phyloP scores from a whole-genome alignment of 2,329 filamentous ascomycete genomes.

The Herpotrichia juniperi region DNA sequence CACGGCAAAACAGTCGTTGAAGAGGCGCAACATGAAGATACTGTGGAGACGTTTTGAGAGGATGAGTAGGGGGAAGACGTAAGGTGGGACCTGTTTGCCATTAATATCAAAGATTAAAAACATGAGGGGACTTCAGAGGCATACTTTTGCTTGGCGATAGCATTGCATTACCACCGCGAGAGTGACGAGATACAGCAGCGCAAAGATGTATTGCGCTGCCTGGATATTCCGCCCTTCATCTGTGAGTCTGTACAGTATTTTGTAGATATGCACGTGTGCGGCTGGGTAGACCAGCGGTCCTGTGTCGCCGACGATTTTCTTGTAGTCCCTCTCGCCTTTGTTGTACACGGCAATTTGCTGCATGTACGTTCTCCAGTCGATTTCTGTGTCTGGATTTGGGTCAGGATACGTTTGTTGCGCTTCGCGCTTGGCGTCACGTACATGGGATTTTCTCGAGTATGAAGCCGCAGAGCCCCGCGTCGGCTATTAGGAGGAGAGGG shows the following conservation, averaged over 20 bases:
- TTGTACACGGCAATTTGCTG: constrained; percentile 83
- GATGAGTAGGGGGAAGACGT: constrained; percentile 83
- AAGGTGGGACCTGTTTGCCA: constrained; percentile 72
- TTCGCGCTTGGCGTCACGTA: constrained; percentile 55
- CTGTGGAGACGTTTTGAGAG: constrained; percentile 93
- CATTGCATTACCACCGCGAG: constrained; percentile 80
- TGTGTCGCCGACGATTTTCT: constrained; percentile 82
- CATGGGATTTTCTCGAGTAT: constrained; percentile 85
- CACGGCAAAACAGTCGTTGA: constrained; percentile 93
- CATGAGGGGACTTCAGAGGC: not conserved
- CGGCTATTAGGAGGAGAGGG: constrained; percentile 69
- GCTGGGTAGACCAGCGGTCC: constrained; percentile 96
- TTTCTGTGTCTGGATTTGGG: constrained; percentile 78
- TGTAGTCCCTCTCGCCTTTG: constrained; percentile 87
- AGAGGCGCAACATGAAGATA: constrained; percentile 88
- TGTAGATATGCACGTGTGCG: constrained; percentile 91
- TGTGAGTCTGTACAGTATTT: constrained; percentile 77
- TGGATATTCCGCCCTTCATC: constrained; percentile 76
- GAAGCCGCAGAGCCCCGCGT: constrained; percentile 73
- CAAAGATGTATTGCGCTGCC: constrained; percentile 84
- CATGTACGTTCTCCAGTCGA: constrained; percentile 98
- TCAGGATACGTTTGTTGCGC: constrained; percentile 10
- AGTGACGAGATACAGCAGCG: constrained; percentile 75
- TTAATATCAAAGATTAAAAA: not conserved
- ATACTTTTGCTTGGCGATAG: constrained; percentile 75